Evolutionary conservation across 371 early-diverging fungal species (phyloP).

Genomic region (Rhizopus stolonifer): DNA sequence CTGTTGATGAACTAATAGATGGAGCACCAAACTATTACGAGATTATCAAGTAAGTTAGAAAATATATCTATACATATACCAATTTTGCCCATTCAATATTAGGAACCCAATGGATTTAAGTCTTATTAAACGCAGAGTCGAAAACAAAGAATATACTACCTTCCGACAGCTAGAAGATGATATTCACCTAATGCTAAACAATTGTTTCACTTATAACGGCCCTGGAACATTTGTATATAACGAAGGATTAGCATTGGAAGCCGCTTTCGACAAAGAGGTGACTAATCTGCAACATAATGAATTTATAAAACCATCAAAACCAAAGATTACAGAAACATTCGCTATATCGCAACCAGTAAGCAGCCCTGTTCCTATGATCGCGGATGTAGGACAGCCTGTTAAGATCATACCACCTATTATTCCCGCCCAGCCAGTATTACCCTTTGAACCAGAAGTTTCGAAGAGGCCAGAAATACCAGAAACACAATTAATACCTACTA

Average conservation of each 20-base stretch:
- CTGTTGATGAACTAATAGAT: constrained; percentile 65
- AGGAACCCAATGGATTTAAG: constrained; percentile 95
- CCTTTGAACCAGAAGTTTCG: not conserved
- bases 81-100: too few relatives aligned
- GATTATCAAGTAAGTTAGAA: constrained; percentile 33
- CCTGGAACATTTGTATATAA: constrained; percentile 49
- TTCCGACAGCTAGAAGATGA: constrained; percentile 69
- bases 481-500: constrained; percentile 8
- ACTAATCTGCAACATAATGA: constrained; percentile 34
- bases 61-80: not conserved
- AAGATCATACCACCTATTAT: constrained; percentile 6
- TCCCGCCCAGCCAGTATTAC: not conserved
- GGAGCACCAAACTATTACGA: constrained; percentile 49
- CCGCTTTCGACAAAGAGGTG: constrained; percentile 45
- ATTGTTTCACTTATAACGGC: constrained; percentile 57
- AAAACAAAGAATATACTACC: constrained; percentile 46
- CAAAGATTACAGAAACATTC: constrained; percentile 54
- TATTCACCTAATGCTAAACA: constrained; percentile 54
- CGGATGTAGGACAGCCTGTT: too few relatives aligned
- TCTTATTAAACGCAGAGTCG: constrained; percentile 82
- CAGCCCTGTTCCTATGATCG: too few relatives aligned
- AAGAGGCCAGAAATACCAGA: not conserved
- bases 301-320: constrained; percentile 30
- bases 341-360: constrained; percentile 7
- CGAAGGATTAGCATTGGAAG: constrained; percentile 50